These are phyloP conservation scores for Kodamaea derodonti DNA, from an alignment of 1,139 yeast genomes.

Conservation along the genomic window DNA sequence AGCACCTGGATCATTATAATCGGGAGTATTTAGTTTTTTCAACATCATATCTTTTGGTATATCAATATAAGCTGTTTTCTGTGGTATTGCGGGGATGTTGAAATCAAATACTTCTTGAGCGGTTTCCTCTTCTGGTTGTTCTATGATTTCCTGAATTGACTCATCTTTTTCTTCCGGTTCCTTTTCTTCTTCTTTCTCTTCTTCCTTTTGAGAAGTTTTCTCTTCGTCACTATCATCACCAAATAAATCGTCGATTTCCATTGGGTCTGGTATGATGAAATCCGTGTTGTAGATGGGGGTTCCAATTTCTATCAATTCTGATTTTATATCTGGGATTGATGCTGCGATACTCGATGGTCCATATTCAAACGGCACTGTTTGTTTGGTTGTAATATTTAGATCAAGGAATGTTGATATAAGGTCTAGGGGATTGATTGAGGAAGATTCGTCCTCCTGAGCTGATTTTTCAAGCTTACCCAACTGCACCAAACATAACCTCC, in stretches of 20 bases:
- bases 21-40: constrained; percentile 36
- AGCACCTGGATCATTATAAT: constrained; percentile 80
- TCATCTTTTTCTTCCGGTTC: constrained; percentile 2
- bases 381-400: constrained; percentile 25
- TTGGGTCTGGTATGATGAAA: constrained; percentile 19
- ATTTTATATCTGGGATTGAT: constrained; percentile 15
- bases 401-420: constrained; percentile 38
- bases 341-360: constrained; percentile 18
- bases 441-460: background rate
- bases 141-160: background rate
- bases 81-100: background rate
- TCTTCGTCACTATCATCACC: constrained; percentile 26
- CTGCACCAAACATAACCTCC: constrained; percentile 60
- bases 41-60: constrained; percentile 52
- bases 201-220: constrained; percentile 2
- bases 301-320: constrained; percentile 13
- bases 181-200: constrained; percentile 4
- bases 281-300: constrained; percentile 12
- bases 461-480: constrained; percentile 24
- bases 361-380: constrained; percentile 12
- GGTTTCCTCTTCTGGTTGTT: background rate
- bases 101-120: background rate
- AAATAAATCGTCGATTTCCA: constrained; percentile 41
- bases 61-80: constrained; percentile 32
- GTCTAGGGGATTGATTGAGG: constrained; percentile 25